phyloP scores from a whole-genome alignment of 78 protist genomes.

The slime mould (Dictyostelium discoideum) region DNA sequence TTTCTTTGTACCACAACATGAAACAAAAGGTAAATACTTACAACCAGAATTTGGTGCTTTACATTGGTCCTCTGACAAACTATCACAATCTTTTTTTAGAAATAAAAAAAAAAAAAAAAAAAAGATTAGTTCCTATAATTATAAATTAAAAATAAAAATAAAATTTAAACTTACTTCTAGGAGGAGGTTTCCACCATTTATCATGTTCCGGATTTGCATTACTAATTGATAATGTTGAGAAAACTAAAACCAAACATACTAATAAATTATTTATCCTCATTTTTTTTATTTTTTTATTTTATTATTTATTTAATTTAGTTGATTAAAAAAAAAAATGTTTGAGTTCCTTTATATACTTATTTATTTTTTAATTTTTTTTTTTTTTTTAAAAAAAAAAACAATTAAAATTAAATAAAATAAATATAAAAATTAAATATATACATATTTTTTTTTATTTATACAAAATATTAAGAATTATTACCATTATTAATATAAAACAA shows the following conservation, averaged over 20 bases:
- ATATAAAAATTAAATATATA: no score
- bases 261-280: background rate
- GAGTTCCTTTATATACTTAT: background rate
- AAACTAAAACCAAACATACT: background rate
- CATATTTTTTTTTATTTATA: no score
- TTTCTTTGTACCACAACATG: constrained; percentile 47
- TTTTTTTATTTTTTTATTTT: no score
- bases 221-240: background rate
- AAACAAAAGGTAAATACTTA: constrained; percentile 23
- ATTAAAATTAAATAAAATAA: no score
- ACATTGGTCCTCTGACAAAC: constrained; percentile 33
- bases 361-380: no score
- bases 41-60: background rate
- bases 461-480: background rate
- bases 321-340: background rate
- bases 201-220: background rate
- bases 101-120: no score
- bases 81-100: constrained; percentile 1
- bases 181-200: background rate
- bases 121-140: background rate
- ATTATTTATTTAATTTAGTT: no score
- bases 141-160: background rate
- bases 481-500: background rate
- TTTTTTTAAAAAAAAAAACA: no score
- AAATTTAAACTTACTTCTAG: background rate